Conservation (phyloP, 1,139 yeast species). For the Taphrina deformans region DNA sequence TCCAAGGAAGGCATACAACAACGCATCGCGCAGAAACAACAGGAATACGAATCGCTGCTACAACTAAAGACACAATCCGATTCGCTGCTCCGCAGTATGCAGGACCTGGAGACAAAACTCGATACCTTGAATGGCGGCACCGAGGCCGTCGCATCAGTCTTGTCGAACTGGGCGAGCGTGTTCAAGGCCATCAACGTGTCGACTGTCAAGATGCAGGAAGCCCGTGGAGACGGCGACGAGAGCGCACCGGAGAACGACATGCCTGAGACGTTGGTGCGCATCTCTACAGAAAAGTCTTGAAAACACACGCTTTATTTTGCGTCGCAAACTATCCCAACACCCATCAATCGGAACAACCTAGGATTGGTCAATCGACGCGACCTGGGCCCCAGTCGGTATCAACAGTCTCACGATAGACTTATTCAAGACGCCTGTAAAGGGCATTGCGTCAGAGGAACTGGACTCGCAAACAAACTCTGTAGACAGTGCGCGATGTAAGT, state of each 20-base stretch:
- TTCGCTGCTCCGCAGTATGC: conserved; percentile 53
- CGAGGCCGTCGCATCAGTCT: conserved; percentile 48
- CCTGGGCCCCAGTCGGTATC: too few species aligned
- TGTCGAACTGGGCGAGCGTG: conserved; percentile 69
- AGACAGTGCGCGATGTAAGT: too few species aligned
- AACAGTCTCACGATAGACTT: too few species aligned
- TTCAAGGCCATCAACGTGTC: conserved; percentile 67
- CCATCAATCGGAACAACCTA: too few species aligned
- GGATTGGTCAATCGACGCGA: too few species aligned
- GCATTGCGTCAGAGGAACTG: too few species aligned
- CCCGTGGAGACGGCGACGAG: conserved; percentile 41
- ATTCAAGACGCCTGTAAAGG: too few species aligned
- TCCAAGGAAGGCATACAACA: conserved; percentile 23
- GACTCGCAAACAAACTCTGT: too few species aligned
- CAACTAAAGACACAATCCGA: conserved; percentile 56
- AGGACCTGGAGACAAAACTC: conserved; percentile 53
- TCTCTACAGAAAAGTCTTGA: conserved; percentile 45
- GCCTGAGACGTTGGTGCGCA: conserved; percentile 69
- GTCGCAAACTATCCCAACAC: too few species aligned
- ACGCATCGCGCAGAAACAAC: conserved; percentile 49
- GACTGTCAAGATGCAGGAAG: conserved; percentile 47
- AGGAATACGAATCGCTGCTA: conserved; percentile 55
- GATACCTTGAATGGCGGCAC: conserved; percentile 60
- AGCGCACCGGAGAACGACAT: conserved; percentile 56
- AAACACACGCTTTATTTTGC: not conserved